Conservation (phyloP, 805 yeast species). For the Candida chauliodis region DNA sequence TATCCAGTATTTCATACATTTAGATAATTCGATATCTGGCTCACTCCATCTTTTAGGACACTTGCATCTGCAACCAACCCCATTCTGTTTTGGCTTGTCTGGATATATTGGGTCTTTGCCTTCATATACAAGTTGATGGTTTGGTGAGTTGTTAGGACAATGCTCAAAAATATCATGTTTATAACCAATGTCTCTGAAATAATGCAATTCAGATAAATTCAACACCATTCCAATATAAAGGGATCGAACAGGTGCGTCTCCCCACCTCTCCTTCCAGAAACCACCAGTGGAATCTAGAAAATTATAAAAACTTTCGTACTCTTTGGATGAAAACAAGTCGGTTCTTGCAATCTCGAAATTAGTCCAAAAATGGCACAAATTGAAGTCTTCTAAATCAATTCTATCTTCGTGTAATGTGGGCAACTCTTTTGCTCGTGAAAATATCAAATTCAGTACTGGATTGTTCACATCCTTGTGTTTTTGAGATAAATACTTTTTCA, state of each 20-base stretch:
- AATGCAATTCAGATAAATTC: conserved; percentile 70
- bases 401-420: conserved; percentile 46
- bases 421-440: conserved; percentile 31
- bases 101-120: conserved; percentile 24
- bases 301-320: conserved; percentile 65
- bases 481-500: conserved; percentile 19
- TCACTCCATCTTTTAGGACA: conserved; percentile 49
- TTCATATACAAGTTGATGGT: conserved; percentile 46
- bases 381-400: conserved; percentile 66
- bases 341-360: conserved; percentile 89
- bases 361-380: conserved; percentile 87
- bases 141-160: conserved; percentile 65
- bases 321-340: conserved; percentile 63
- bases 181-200: conserved; percentile 91
- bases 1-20: conserved; percentile 53
- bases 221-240: conserved; percentile 78
- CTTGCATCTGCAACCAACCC: conserved; percentile 84
- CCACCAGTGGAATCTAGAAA: conserved; percentile 74
- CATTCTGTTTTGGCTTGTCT: conserved; percentile 30
- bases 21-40: conserved; percentile 54
- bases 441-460: conserved; percentile 33
- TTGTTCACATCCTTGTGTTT: conserved; percentile 21
- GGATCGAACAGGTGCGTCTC: conserved; percentile 94
- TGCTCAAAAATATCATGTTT: conserved; percentile 76
- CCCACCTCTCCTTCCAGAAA: conserved; percentile 92